phyloP scores from a whole-genome alignment of 495 filamentous ascomycete species.

The Gamarada debralockiae region DNA sequence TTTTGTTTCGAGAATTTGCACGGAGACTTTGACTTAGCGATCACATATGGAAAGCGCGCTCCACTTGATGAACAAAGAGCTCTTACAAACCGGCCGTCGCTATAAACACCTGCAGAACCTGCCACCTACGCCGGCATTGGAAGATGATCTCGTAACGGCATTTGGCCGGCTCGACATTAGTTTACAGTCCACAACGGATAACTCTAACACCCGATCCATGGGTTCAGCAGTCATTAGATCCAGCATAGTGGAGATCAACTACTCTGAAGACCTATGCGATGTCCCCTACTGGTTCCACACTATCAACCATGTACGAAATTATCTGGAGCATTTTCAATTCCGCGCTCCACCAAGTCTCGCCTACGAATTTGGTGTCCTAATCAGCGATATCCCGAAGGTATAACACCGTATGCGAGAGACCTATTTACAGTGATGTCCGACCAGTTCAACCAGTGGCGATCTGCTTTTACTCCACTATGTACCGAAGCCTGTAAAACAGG shows the following conservation, averaged over 20 bases:
- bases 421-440: not conserved
- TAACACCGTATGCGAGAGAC: not conserved
- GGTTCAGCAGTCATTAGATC: too few species aligned
- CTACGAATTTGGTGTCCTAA: not conserved
- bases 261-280: constrained; percentile 5
- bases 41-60: not conserved
- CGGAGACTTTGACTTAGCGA: constrained; percentile 1
- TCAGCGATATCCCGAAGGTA: not conserved
- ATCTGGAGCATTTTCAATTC: constrained; percentile 14
- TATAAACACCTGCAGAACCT: not conserved
- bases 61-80: not conserved
- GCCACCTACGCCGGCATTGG: not conserved
- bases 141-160: not conserved
- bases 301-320: constrained; percentile 15
- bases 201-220: not conserved
- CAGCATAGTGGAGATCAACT: constrained; percentile 7
- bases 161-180: not conserved
- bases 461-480: constrained; percentile 13
- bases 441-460: constrained; percentile 17
- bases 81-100: not conserved
- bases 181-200: not conserved
- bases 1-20: constrained; percentile 5
- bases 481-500: constrained; percentile 12
- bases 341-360: not conserved
- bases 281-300: constrained; percentile 9